Evolutionary conservation across 202 grass and related monocot genomes (phyloP).

Genomic region (Carex arenaria): DNA sequence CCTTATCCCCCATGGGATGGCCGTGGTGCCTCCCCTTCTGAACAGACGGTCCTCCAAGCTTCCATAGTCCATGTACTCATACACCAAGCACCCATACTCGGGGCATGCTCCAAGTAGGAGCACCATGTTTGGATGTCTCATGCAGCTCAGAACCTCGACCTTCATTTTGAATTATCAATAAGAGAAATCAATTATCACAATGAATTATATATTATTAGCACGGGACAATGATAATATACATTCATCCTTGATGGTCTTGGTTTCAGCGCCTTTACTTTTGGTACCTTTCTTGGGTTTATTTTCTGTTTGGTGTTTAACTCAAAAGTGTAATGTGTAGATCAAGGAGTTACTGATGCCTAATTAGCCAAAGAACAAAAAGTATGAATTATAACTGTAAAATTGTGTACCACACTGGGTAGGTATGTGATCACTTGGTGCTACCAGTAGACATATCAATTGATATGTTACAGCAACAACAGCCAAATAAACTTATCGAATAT

Average conservation of each 20-base stretch:
- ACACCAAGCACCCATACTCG: conserved; percentile 77
- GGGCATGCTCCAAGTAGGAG: conserved; percentile 84
- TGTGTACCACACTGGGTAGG: background rate
- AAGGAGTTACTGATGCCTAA: background rate
- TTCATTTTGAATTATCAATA: conserved; percentile 12
- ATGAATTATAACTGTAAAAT: background rate
- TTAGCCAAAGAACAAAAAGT: background rate
- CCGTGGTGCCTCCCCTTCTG: conserved; percentile 45
- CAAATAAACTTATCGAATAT: background rate
- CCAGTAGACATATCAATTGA: background rate
- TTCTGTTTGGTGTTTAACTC: background rate
- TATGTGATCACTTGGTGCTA: background rate
- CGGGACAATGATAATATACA: background rate
- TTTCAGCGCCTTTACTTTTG: background rate
- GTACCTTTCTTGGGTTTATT: background rate
- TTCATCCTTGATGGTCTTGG: background rate
- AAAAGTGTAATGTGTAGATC: background rate
- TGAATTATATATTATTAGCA: background rate
- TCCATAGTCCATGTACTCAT: conserved; percentile 94
- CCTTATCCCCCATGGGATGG: conserved; percentile 68
- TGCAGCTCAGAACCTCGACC: conserved; percentile 78
- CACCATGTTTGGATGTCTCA: conserved; percentile 95
- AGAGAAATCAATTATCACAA: background rate
- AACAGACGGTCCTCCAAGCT: conserved; percentile 79
- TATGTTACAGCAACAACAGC: background rate